phyloP scores from a whole-genome alignment of 805 yeast genomes.

The Scheffersomyces stipitis region DNA sequence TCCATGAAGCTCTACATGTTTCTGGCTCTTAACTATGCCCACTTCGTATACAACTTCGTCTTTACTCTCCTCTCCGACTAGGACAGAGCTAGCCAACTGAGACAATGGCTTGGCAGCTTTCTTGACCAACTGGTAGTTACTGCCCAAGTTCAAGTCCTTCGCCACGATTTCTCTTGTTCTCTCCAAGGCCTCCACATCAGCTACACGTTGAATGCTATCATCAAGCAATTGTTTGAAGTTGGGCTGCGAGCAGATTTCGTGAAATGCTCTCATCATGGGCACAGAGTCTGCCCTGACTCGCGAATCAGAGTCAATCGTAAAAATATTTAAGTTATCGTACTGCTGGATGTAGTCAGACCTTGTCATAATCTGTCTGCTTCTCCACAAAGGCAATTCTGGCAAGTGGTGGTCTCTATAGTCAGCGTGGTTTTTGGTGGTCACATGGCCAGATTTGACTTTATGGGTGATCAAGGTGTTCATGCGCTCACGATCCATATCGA shows the following conservation, averaged over 20 bases:
- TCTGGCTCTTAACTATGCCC: not conserved
- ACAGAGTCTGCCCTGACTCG: conserved; percentile 78
- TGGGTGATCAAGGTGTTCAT: conserved; percentile 22
- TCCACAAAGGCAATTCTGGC: conserved; percentile 79
- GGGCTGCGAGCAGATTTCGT: conserved; percentile 70
- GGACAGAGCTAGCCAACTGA: conserved; percentile 15
- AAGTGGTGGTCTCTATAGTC: conserved; percentile 46
- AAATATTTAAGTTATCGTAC: conserved; percentile 74
- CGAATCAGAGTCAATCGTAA: conserved; percentile 73
- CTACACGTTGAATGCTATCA: conserved; percentile 66
- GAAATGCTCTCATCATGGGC: conserved; percentile 88
- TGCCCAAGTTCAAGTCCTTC: conserved; percentile 63
- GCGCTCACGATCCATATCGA: conserved; percentile 57
- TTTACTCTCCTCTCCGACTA: conserved; percentile 7
- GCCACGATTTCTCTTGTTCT: conserved; percentile 75
- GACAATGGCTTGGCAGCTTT: conserved; percentile 14
- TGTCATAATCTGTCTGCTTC: conserved; percentile 83
- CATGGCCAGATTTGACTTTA: not conserved
- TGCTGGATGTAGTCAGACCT: conserved; percentile 75
- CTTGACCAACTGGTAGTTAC: conserved; percentile 34
- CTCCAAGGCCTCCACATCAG: conserved; percentile 73
- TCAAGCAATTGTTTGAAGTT: conserved; percentile 66
- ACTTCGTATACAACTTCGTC: conserved; percentile 1
- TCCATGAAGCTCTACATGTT: not conserved
- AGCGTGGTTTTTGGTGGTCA: conserved; percentile 1